These are phyloP conservation scores for Polygonum maritimum DNA, from an alignment of 148 eudicot genomes.

Conservation along the genomic window DNA sequence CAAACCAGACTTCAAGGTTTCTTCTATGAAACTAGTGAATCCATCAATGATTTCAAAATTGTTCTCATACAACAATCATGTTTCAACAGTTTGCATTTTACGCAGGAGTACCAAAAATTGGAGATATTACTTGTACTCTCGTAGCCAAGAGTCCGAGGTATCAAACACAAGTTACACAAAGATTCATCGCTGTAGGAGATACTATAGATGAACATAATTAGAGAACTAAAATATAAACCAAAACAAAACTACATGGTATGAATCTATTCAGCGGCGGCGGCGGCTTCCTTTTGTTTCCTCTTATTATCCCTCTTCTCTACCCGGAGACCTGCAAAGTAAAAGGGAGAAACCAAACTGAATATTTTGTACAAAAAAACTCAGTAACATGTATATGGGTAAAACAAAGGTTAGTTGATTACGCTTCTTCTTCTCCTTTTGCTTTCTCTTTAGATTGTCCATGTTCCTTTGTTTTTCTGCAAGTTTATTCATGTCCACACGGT, in stretches of 20 bases:
- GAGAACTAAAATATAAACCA: background rate
- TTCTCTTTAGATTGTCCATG: constrained; percentile 49
- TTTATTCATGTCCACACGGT: constrained; percentile 42
- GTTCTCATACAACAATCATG: too few species aligned
- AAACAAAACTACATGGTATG: background rate
- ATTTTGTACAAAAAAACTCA: background rate
- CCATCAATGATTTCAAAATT: too few species aligned
- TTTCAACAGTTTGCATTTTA: too few species aligned
- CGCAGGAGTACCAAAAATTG: background rate
- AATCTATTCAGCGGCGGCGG: background rate
- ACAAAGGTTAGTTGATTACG: constrained; percentile 28
- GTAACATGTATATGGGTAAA: background rate
- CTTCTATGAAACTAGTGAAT: constrained; percentile 53
- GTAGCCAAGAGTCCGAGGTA: background rate
- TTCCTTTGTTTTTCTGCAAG: constrained; percentile 55
- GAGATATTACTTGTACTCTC: background rate
- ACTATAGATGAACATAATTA: background rate
- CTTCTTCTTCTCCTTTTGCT: constrained; percentile 75
- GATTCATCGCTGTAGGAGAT: background rate
- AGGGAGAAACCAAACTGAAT: background rate
- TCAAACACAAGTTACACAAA: background rate
- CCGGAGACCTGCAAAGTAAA: background rate
- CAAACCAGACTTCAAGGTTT: constrained; percentile 73
- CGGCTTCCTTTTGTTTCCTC: constrained; percentile 1
- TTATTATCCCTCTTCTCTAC: constrained; percentile 10